Evolutionary conservation across 129 eudicot genomes (phyloP).

Genomic region (Tanacetum coccineum): DNA sequence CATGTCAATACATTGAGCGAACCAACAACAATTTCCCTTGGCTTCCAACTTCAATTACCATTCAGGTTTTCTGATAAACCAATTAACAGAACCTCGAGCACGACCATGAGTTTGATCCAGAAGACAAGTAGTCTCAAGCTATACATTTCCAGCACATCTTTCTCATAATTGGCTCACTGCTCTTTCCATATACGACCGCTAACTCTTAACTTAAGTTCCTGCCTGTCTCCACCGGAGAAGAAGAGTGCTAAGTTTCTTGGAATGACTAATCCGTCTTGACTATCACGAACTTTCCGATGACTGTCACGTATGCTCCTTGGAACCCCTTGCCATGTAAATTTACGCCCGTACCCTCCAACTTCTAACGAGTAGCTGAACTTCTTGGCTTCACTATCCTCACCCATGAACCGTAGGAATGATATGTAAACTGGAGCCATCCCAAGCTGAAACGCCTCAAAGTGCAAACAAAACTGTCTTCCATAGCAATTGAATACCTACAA

Average conservation of each 20-base stretch:
- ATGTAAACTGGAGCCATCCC: conserved; percentile 88
- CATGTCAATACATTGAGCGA: not conserved
- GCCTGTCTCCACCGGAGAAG: conserved; percentile 76
- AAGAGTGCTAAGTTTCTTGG: conserved; percentile 70
- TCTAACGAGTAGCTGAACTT: conserved; percentile 67
- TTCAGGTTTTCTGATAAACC: conserved; percentile 7
- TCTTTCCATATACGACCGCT: conserved; percentile 87
- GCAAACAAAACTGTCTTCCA: conserved; percentile 77
- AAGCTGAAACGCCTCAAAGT: conserved; percentile 86
- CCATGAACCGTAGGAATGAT: conserved; percentile 85
- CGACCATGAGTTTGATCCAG: not conserved
- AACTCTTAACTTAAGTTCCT: conserved; percentile 79
- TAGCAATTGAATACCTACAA: conserved; percentile 83
- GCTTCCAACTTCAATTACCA: conserved; percentile 13
- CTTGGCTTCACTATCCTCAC: conserved; percentile 80
- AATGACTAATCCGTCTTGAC: conserved; percentile 79
- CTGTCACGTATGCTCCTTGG: conserved; percentile 87
- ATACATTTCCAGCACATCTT: conserved; percentile 17
- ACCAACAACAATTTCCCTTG: conserved; percentile 1
- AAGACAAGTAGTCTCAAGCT: conserved; percentile 12
- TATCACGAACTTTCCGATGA: conserved; percentile 77
- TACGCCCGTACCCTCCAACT: conserved; percentile 73
- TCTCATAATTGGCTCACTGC: conserved; percentile 28
- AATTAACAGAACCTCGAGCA: conserved; percentile 14
- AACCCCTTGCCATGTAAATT: conserved; percentile 79